Evolutionary conservation across 2,329 filamentous ascomycete species (phyloP).

Genomic region (Alternaria infectoria): DNA sequence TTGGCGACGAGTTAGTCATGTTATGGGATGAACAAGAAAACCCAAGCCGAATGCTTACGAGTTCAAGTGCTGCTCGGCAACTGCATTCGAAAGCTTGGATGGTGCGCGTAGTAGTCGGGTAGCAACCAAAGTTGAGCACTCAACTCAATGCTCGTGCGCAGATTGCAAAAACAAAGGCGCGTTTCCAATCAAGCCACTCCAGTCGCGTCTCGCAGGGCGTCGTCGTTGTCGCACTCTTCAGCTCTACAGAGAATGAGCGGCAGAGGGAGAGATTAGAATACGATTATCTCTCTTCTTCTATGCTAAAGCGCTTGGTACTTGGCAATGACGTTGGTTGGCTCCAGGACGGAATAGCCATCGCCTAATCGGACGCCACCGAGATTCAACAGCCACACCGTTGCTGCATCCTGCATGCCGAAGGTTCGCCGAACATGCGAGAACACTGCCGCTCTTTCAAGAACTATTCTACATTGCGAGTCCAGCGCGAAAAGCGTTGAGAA

Average conservation of each 20-base stretch:
- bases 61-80: constrained; percentile 6
- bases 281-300: constrained; percentile 4
- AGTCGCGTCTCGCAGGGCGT: not conserved
- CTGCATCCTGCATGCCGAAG: not conserved
- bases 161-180: not conserved
- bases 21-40: constrained; percentile 2
- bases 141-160: not conserved
- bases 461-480: not conserved
- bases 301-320: constrained; percentile 16
- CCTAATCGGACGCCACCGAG: constrained; percentile 5
- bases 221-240: not conserved
- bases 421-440: not conserved
- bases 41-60: constrained; percentile 4
- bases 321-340: constrained; percentile 12
- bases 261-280: constrained; percentile 5
- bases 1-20: not conserved
- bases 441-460: not conserved
- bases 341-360: not conserved
- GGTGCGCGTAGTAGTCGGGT: constrained; percentile 4
- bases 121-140: not conserved
- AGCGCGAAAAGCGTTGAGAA: not conserved
- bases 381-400: not conserved
- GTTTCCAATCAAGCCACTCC: not conserved
- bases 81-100: constrained; percentile 12
- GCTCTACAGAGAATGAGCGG: not conserved